Conservation (phyloP, 805 yeast species). For the Isabelozyma heimii region DNA sequence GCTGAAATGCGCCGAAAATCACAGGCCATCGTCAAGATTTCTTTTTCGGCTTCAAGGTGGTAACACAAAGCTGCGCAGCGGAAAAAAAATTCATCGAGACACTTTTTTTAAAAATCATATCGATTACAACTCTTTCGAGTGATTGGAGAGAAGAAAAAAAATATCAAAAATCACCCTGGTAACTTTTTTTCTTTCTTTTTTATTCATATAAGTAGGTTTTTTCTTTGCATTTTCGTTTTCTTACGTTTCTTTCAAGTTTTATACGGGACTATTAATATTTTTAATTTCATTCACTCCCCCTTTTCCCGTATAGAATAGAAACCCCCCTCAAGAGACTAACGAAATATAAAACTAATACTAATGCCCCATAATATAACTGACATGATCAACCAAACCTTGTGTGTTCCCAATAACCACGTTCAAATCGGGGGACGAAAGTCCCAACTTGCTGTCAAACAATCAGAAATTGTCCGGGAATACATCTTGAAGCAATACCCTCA, state of each 20-base stretch:
- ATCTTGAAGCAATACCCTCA: constrained; percentile 64
- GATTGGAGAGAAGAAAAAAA: background rate
- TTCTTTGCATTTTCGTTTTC: background rate
- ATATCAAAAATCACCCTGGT: background rate
- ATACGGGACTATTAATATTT: background rate
- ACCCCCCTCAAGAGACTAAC: too few species aligned
- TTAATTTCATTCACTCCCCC: background rate
- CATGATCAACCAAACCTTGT: constrained; percentile 6
- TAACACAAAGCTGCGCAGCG: background rate
- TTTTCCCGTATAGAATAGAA: background rate
- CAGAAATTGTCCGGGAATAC: constrained; percentile 63
- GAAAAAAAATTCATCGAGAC: background rate
- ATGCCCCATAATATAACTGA: constrained; percentile 1
- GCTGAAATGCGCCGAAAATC: background rate
- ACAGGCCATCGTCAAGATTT: background rate
- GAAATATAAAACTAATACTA: background rate
- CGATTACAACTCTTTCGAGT: background rate
- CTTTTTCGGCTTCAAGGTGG: background rate
- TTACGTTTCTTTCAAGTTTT: background rate
- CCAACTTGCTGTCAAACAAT: constrained; percentile 81
- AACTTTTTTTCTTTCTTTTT: constrained; percentile 2
- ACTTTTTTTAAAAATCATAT: background rate
- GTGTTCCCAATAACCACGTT: constrained; percentile 27
- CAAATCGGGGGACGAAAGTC: constrained; percentile 89
- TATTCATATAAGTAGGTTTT: background rate